Conservation (phyloP, 176 grass and related monocot genomes). For the Tillandsia fasciculata region DNA sequence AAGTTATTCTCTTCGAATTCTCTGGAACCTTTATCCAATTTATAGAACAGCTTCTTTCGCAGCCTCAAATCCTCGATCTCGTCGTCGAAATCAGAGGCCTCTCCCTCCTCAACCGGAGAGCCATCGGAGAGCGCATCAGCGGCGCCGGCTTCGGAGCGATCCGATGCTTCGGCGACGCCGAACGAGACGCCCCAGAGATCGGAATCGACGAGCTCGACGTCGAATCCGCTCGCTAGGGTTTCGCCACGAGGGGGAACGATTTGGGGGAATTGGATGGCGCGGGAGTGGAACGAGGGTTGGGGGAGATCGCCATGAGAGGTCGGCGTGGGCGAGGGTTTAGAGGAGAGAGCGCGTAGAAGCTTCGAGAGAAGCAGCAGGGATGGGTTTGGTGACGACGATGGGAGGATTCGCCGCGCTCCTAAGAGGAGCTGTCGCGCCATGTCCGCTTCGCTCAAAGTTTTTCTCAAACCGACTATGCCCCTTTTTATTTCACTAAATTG, state of each 20-base stretch:
- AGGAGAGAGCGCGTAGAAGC: not conserved
- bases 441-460: too few relatives aligned
- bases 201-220: slow-evolving; percentile 30
- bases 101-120: slow-evolving; percentile 8
- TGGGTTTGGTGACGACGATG: not conserved
- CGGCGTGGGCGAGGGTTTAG: not conserved
- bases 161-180: not conserved
- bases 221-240: slow-evolving; percentile 25
- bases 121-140: not conserved
- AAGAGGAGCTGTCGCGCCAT: not conserved
- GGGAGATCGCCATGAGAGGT: not conserved
- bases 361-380: not conserved
- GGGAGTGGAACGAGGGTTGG: not conserved
- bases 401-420: not conserved
- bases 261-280: slow-evolving; percentile 4
- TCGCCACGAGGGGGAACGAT: slow-evolving; percentile 10
- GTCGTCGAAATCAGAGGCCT: slow-evolving; percentile 27
- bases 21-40: slow-evolving; percentile 45
- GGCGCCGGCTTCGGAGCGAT: not conserved
- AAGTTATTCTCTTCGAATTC: slow-evolving; percentile 60
- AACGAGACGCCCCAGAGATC: slow-evolving; percentile 35
- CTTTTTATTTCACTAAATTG: too few relatives aligned
- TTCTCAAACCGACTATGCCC: too few relatives aligned
- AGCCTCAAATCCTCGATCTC: slow-evolving; percentile 64
- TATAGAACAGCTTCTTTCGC: slow-evolving; percentile 53